Evolutionary conservation across 2,329 filamentous ascomycete species (phyloP).

Genomic region (Metarhizium brunneum): DNA sequence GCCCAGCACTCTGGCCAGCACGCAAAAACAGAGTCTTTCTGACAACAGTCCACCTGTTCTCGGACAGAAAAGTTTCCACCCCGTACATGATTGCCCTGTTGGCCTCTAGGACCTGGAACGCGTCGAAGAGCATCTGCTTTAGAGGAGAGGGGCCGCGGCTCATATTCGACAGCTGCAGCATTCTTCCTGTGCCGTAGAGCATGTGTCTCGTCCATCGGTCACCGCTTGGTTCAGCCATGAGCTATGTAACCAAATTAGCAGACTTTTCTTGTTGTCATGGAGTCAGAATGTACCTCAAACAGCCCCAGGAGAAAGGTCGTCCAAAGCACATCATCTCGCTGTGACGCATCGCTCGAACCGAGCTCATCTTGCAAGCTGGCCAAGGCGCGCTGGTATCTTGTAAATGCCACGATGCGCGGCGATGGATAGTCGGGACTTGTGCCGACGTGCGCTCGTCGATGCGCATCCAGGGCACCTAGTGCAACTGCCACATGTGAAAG

Average conservation of each 20-base stretch:
- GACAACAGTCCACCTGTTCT: conserved; percentile 1
- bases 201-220: conserved; percentile 19
- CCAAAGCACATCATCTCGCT: conserved; percentile 13
- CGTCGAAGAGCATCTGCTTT: conserved; percentile 10
- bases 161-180: conserved; percentile 10
- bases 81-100: conserved; percentile 17
- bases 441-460: conserved; percentile 7
- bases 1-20: neutral
- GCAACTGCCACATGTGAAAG: conserved; percentile 12
- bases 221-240: conserved; percentile 16
- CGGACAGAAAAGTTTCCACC: conserved; percentile 12
- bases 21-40: neutral
- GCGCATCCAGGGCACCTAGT: conserved; percentile 18
- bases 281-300: conserved; percentile 15
- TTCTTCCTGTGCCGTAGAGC: conserved; percentile 14
- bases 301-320: conserved; percentile 16
- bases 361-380: conserved; percentile 8
- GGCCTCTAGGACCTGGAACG: conserved; percentile 14
- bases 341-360: neutral
- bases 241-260: conserved; percentile 7
- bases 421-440: neutral
- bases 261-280: neutral
- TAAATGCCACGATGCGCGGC: conserved; percentile 7
- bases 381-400: conserved; percentile 12
- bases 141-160: neutral